Conservation (phyloP, 495 filamentous ascomycete genomes). For the Chaetomium cochliodes region DNA sequence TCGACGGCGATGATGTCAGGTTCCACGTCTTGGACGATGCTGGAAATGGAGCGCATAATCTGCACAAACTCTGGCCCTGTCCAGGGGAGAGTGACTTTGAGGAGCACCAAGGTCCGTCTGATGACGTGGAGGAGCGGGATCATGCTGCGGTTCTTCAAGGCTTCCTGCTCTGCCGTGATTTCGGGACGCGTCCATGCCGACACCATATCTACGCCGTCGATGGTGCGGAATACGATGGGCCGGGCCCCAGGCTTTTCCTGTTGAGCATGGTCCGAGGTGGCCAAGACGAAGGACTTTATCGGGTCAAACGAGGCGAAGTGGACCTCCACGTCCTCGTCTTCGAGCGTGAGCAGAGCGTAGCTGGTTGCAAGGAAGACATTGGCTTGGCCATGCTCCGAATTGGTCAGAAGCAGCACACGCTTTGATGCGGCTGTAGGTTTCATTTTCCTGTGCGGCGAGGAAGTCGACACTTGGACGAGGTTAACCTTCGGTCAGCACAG, state of each 20-base stretch:
- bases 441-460: neutral
- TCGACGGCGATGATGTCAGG: conserved; percentile 51
- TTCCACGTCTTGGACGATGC: conserved; percentile 42
- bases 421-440: conserved; percentile 3
- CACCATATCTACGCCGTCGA: conserved; percentile 41
- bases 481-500: neutral
- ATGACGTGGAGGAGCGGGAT: conserved; percentile 33
- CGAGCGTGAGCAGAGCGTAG: conserved; percentile 47
- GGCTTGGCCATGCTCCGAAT: conserved; percentile 56
- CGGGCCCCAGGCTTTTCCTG: conserved; percentile 29
- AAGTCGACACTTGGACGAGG: neutral
- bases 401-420: conserved; percentile 53
- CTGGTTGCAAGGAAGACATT: conserved; percentile 56
- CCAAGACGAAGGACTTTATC: conserved; percentile 32
- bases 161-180: conserved; percentile 6
- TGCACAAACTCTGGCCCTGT: conserved; percentile 49
- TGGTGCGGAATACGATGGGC: conserved; percentile 34
- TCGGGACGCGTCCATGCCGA: conserved; percentile 37
- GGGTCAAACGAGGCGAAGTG: conserved; percentile 54
- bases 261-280: conserved; percentile 28
- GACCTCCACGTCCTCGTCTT: conserved; percentile 42
- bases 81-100: conserved; percentile 40
- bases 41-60: conserved; percentile 47
- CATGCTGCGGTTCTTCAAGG: neutral
- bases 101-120: conserved; percentile 33